Evolutionary conservation across 2,329 filamentous ascomycete species (phyloP), one percentile per base, ranked within the genome.

Genomic region (Talaromyces sp.): DNA sequence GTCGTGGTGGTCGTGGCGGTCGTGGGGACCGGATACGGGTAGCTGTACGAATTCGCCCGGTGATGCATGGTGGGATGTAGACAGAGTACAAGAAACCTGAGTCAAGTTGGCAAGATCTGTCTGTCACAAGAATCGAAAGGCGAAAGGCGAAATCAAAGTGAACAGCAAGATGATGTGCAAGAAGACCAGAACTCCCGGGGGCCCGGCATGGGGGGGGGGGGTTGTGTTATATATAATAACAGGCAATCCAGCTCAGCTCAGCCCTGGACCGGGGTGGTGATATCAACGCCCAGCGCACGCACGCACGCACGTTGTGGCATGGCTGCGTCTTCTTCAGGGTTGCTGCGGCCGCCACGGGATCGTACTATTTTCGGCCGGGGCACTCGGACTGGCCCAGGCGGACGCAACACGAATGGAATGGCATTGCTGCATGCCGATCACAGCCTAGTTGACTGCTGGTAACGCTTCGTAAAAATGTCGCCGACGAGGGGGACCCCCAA

Each of bases 21-120:
- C 17, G 26, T 60, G 24, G 27, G 38, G 27, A 35, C 27, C 29
- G 46, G 49, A 31, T 60, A 57, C 24, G 59, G 51, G 29, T 57
- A 55, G 50, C 26, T 32, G 50, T 60, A 24, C 6, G 55, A 56
- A 43, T 24, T 52, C 26, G 1, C 35, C 29, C 21, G 49, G 8
- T 58, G 59, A 58, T 58, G 38, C 59, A 60, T 60, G n/a, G 10
- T 58, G 49, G 49, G 55, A 26, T 10, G n/a, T 13, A 27, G 13
- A 21, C 6, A 29, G 24, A 29, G 13, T 27, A 27, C 24, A 19
- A 11, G 3, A n/a, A n/a, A 49, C 14, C 9, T 19, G 43, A 21
- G n/a, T 19, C n/a, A n/a, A n/a, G n/a, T n/a, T n/a, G n/a, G n/a
- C n/a, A n/a, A n/a, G n/a, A n/a, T n/a, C n/a, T n/a, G 17, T 46